Evolutionary conservation across 2,329 filamentous ascomycete genomes (phyloP).

Genomic region (Elsinoe ampelina): DNA sequence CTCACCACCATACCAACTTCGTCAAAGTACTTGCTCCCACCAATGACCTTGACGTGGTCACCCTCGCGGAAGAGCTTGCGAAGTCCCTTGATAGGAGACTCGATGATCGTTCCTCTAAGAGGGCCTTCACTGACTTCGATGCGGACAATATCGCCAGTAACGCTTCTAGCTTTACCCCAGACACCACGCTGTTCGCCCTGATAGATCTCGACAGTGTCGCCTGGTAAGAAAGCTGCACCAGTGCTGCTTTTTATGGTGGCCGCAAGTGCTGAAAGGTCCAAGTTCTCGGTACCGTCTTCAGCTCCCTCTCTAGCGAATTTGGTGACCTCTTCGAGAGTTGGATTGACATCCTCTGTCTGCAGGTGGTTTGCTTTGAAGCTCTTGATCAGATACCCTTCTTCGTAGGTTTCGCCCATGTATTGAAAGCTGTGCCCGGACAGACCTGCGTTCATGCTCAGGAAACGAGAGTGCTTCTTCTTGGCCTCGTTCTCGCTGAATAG

Average conservation of each 20-base stretch:
- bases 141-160: conserved; percentile 86
- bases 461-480: conserved; percentile 69
- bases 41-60: conserved; percentile 98
- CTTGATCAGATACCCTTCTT: conserved; percentile 88
- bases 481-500: conserved; percentile 91
- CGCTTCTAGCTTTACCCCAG: conserved; percentile 72
- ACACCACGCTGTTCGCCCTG: conserved; percentile 91
- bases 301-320: conserved; percentile 70
- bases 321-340: conserved; percentile 90
- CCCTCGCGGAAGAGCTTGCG: conserved; percentile 88
- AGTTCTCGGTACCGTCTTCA: conserved; percentile 85
- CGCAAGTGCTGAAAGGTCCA: conserved; percentile 84
- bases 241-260: conserved; percentile 80
- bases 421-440: conserved; percentile 61
- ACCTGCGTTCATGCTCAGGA: conserved; percentile 44
- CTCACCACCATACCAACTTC: conserved; percentile 96
- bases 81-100: conserved; percentile 83
- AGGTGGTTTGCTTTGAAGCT: conserved; percentile 85
- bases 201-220: conserved; percentile 94
- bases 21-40: conserved; percentile 85
- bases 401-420: conserved; percentile 81
- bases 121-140: conserved; percentile 77
- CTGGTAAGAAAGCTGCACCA: conserved; percentile 75
- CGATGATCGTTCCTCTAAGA: conserved; percentile 72
- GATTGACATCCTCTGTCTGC: conserved; percentile 81